phyloP scores from a whole-genome alignment of 805 yeast genomes.

The Candida qinlingensis region DNA sequence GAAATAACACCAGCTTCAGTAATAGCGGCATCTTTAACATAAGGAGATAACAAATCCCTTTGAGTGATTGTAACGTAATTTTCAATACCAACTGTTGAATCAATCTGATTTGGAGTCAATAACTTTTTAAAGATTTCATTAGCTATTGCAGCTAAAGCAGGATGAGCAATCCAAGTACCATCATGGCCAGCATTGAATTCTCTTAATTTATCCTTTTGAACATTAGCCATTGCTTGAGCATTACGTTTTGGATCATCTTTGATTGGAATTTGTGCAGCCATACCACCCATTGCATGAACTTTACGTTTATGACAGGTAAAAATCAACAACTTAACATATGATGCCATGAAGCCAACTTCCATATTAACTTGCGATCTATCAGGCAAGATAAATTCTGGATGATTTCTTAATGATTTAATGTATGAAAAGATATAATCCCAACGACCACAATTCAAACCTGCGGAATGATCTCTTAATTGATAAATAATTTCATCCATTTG shows the following conservation, averaged over 20 bases:
- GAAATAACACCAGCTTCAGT: constrained; percentile 68
- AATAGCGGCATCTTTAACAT: constrained; percentile 54
- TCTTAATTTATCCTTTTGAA: constrained; percentile 67
- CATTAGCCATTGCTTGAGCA: constrained; percentile 64
- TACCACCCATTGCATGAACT: constrained; percentile 86
- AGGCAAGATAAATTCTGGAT: constrained; percentile 64
- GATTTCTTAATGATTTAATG: constrained; percentile 68
- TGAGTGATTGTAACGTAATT: constrained; percentile 45
- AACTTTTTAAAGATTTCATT: constrained; percentile 67
- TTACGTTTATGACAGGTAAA: constrained; percentile 72
- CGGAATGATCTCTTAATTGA: constrained; percentile 69
- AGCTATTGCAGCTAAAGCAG: constrained; percentile 72
- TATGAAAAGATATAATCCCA: constrained; percentile 86
- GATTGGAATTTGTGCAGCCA: constrained; percentile 86
- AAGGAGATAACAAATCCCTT: constrained; percentile 56
- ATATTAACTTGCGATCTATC: constrained; percentile 75
- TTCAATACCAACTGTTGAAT: constrained; percentile 26
- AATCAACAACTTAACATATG: constrained; percentile 69
- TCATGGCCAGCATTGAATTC: constrained; percentile 79
- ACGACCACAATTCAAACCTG: constrained; percentile 83
- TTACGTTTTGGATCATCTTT: constrained; percentile 63
- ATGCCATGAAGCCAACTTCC: constrained; percentile 77
- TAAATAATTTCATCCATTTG: constrained; percentile 82
- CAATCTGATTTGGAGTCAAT: constrained; percentile 80
- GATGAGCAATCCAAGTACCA: constrained; percentile 89